These are phyloP conservation scores for Trapa incisa DNA, from an alignment of 345 rosid genomes.

Conservation along the genomic window DNA sequence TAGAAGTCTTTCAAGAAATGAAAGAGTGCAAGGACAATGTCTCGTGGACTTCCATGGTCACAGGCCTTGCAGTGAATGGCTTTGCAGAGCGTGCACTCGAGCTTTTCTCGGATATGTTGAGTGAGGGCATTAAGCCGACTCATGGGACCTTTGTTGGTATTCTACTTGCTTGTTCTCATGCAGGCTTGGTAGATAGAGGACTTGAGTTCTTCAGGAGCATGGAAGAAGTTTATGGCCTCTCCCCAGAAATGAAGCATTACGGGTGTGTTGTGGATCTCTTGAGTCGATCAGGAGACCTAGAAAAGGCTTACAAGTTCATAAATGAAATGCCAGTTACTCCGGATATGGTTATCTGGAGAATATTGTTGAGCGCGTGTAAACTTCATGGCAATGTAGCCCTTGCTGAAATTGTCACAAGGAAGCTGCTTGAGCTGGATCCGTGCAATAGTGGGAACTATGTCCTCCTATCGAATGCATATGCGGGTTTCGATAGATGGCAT, in stretches of 20 bases:
- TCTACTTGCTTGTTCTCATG: constrained; percentile 44
- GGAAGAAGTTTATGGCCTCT: constrained; percentile 31
- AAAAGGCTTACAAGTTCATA: constrained; percentile 42
- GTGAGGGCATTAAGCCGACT: constrained; percentile 27
- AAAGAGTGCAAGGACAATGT: constrained; percentile 25
- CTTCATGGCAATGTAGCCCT: constrained; percentile 41
- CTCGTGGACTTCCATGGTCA: constrained; percentile 51
- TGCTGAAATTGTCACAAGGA: constrained; percentile 36
- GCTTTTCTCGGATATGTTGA: constrained; percentile 34
- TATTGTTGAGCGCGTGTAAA: constrained; percentile 48
- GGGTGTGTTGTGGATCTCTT: constrained; percentile 64
- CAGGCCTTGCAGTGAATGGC: constrained; percentile 58
- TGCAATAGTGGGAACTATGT: constrained; percentile 53
- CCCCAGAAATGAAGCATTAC: constrained; percentile 54
- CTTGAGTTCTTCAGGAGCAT: constrained; percentile 34
- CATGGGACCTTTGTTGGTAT: constrained; percentile 42
- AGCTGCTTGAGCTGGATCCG: constrained; percentile 40
- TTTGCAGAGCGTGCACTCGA: constrained; percentile 31
- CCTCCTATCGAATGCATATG: constrained; percentile 44
- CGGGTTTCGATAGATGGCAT: constrained; percentile 46
- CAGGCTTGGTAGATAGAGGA: constrained; percentile 42
- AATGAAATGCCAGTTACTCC: constrained; percentile 32
- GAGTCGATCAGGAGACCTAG: constrained; percentile 45
- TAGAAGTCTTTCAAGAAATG: constrained; percentile 33
- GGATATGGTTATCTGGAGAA: constrained; percentile 49